Base-by-base conservation (phyloP, 2,329 filamentous ascomycete species). In the Aphanocladium album region DNA sequence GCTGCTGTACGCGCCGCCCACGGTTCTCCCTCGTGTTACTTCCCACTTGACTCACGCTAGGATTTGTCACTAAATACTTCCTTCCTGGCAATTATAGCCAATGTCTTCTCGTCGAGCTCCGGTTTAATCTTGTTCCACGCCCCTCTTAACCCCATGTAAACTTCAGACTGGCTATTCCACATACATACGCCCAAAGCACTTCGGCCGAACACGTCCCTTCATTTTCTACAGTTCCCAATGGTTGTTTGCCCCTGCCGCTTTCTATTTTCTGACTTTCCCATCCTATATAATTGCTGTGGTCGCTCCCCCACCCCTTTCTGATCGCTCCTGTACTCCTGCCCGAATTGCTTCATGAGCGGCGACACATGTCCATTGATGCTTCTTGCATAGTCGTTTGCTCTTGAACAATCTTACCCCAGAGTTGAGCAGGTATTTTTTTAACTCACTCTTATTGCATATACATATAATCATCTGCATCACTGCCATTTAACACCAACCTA, bases 351-450 rank as follows among this genome's bases (percentile, higher is more conserved):
- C 46, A n/a, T 43, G 23, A 52, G 47, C 47, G 57, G 57, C 49
- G 49, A 46, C 39, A 46, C 9, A 30, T 47, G 27, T 49, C 21
- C 33, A 23, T 54, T 47, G 30, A 41, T 60, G 57, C 16, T 41
- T 1, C 33, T 45, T 49, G 12, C 43, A 45, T 47, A 23, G 33
- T 33, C 57, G 23, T 41, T 21, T 47, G 19, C 41, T 41, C 30
- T 6, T 60, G 47, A 49, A 47, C 11, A 27, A 27, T 60, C 45
- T 54, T 60, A 54, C 57, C 57, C 57, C 51, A 39, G 51, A 60
- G 41, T 49, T 41, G 49, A 47, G 21, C 41, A 49, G 49, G 57
- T 60, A 60, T 60, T 60, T 51, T 30, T 43, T 35, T 16, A 19
- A 49, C 41, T 47, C 50, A 49, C 11, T 27, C n/a, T 54, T 11